Evolutionary conservation across 2,329 filamentous ascomycete species (phyloP).

Genomic region (Penicillium glabrum): DNA sequence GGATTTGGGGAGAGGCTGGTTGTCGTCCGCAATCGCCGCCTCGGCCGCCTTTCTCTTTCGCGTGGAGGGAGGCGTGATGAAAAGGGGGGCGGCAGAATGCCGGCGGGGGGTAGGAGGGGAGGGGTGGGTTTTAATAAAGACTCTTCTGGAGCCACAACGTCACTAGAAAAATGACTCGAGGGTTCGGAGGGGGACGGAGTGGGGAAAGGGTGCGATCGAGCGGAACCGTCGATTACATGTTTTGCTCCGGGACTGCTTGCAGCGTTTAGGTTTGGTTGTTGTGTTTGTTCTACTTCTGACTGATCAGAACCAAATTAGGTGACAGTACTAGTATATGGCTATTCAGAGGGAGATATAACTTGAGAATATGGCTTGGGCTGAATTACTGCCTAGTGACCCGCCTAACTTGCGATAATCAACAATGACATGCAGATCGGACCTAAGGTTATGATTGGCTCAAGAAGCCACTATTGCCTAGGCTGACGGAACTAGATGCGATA

Average conservation of each 20-base stretch:
- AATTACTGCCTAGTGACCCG: background rate
- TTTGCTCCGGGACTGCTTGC: background rate
- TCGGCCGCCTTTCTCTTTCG: conserved; percentile 57
- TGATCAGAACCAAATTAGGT: background rate
- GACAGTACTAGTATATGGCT: background rate
- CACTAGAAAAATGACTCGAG: conserved; percentile 13
- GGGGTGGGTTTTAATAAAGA: conserved; percentile 1
- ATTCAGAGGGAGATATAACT: background rate
- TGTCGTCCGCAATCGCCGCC: conserved; percentile 37
- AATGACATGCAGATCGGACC: background rate
- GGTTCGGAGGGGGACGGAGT: conserved; percentile 11
- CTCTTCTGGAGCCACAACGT: conserved; percentile 15
- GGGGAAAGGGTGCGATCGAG: conserved; percentile 13
- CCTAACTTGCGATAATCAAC: background rate
- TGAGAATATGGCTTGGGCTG: background rate
- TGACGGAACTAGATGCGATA: background rate
- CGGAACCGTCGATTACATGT: background rate
- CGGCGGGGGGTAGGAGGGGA: conserved; percentile 1
- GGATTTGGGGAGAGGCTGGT: conserved; percentile 25
- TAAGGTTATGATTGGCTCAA: background rate
- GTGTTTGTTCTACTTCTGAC: background rate
- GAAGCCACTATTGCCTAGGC: background rate
- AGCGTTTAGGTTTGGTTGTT: background rate
- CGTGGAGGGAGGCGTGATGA: conserved; percentile 55
- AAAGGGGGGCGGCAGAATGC: conserved; percentile 22